Base-by-base conservation (phyloP, 768 basidiomycete genomes). In the Panaeolus papilionaceus region DNA sequence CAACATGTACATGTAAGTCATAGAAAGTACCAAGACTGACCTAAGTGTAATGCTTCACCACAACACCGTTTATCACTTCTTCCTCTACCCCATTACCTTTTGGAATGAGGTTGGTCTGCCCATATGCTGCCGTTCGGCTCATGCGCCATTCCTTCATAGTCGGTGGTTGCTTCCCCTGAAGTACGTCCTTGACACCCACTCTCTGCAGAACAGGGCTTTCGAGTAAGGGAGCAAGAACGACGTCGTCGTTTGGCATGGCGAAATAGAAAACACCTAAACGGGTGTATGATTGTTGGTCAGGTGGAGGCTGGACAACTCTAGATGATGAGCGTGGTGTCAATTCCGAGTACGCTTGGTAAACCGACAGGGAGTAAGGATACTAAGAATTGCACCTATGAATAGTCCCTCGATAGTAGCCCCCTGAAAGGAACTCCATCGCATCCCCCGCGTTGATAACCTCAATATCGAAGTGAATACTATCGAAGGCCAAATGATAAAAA, bases 241-340 rank as follows among this genome's bases (percentile, higher is more conserved):
- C 81, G 37, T 81, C 71, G 71, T 89, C 88, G 68, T 89, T 83
- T 0, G 84, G 76, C 80, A 82, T 78, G 38, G 75, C 76, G 70
- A 90, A 90, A 75, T 89, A 89, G 73, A 89, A 88, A 2, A 84
- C 79, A 0, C 89, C 88, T 1, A 89, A 79, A 9, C 88, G 85
- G 16, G 84, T 78, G 68, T 80, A 76, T 38, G 72, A 74, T 38
- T 77, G 83, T 69, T 90, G 89, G 67, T 89, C 87, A 0, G 73
- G 70, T 10, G 88, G 89, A 2, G 88, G 89, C 70, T 86, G 85
- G 3, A 88, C 79, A 18, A 90, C 88, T 14, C 88, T 84, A 62
- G 1, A 28, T 28, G 1, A 6, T 9, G 26, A 23, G 18, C 16
- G 18, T 10, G 9, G 39, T 10, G 9, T 11, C 39, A 44, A 18